A percentile compares a stretch with the other conserved stretches of the same genome.
phyloP scores from a whole-genome alignment of 441 rosid species.

The Dalechampia spathulata region DNA sequence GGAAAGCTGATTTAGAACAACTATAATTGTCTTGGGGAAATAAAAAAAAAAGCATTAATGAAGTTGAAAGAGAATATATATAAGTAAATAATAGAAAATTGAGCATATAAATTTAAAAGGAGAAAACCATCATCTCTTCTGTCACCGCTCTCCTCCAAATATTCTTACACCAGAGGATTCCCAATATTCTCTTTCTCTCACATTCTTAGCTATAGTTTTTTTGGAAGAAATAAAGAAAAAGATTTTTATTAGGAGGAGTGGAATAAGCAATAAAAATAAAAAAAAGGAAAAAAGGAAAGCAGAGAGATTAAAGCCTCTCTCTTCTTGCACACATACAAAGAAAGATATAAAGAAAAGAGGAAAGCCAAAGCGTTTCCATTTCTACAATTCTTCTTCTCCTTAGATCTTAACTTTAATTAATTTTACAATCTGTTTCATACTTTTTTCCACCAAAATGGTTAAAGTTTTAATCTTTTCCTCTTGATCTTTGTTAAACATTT shows the following conservation, averaged over 20 bases:
- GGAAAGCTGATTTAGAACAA: too few species aligned
- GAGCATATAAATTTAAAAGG: too few species aligned
- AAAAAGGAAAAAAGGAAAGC: conserved; percentile 28
- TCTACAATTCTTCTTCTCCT: conserved; percentile 34
- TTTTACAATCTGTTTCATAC: conserved; percentile 52
- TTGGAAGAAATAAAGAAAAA: neutral
- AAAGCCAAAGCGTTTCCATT: conserved; percentile 40
- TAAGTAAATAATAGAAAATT: too few species aligned
- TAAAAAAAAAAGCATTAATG: too few species aligned
- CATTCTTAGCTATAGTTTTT: too few species aligned
- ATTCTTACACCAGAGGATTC: too few species aligned
- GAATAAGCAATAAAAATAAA: conserved; percentile 59
- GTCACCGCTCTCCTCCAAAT: too few species aligned
- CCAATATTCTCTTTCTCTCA: too few species aligned
- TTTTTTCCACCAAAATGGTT: conserved; percentile 53
- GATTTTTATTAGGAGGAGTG: conserved; percentile 36
- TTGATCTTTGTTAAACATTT: conserved; percentile 25
- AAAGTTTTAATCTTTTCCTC: conserved; percentile 23
- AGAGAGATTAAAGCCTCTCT: conserved; percentile 24
- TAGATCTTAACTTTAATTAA: conserved; percentile 65
- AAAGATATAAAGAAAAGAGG: conserved; percentile 22
- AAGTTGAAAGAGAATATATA: too few species aligned
- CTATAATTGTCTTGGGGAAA: too few species aligned
- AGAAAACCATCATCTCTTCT: too few species aligned
- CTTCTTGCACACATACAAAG: conserved; percentile 21